A percentile compares a stretch with the other conserved stretches of the same genome.
phyloP scores from a whole-genome alignment of 495 filamentous ascomycete species.

The Penicillium waksmanii region DNA sequence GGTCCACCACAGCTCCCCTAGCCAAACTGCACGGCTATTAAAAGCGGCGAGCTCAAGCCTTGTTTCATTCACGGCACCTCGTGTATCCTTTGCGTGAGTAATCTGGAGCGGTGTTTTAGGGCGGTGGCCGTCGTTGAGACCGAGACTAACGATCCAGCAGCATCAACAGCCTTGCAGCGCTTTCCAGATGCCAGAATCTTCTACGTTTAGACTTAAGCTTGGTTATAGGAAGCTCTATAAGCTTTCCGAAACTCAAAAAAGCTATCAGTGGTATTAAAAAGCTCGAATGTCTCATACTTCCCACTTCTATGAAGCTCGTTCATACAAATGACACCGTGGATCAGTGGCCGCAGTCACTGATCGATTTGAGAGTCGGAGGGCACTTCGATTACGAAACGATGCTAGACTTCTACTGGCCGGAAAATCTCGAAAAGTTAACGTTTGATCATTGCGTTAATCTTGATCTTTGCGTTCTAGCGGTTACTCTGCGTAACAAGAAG shows the following conservation, averaged over 20 bases:
- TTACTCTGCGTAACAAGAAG: background rate
- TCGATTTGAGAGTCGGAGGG: background rate
- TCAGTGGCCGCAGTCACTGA: conserved; percentile 4
- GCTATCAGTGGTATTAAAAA: conserved; percentile 52
- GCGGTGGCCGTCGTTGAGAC: background rate
- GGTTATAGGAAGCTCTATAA: conserved; percentile 53
- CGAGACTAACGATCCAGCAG: conserved; percentile 23
- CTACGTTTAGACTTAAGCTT: conserved; percentile 61
- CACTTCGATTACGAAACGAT: background rate
- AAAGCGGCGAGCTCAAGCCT: conserved; percentile 60
- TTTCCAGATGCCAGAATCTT: conserved; percentile 64
- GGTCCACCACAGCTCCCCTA: conserved; percentile 68
- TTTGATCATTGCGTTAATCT: background rate
- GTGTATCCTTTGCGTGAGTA: conserved; percentile 55
- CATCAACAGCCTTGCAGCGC: conserved; percentile 63
- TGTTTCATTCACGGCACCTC: conserved; percentile 66
- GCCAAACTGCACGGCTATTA: conserved; percentile 65
- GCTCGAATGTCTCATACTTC: conserved; percentile 58
- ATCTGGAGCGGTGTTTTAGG: background rate
- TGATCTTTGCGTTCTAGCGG: background rate
- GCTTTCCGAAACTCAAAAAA: conserved; percentile 55
- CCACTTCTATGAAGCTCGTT: conserved; percentile 47
- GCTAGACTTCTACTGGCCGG: conserved; percentile 4
- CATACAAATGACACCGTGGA: conserved; percentile 18
- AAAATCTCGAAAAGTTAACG: background rate